Conservation (phyloP, 352 stramenopile species). For the Globisporangium spiculum region DNA sequence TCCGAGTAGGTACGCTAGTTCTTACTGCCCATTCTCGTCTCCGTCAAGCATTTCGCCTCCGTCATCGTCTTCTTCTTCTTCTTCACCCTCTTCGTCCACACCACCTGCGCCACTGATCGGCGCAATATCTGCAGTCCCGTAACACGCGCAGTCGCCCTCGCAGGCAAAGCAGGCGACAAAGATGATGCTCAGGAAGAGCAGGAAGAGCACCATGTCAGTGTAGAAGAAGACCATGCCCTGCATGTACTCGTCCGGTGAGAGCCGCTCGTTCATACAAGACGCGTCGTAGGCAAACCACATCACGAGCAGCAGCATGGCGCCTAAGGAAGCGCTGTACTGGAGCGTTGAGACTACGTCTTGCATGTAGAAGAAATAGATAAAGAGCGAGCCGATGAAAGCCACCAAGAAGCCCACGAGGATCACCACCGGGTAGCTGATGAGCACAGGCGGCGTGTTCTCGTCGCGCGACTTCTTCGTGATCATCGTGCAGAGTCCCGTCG, state of each 20-base stretch:
- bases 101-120: constrained; percentile 34
- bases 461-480: constrained; percentile 40
- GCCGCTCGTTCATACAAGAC: constrained; percentile 71
- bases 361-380: constrained; percentile 65
- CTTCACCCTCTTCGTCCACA: constrained; percentile 18
- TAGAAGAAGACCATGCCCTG: constrained; percentile 84
- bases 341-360: constrained; percentile 42
- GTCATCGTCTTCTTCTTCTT: constrained; percentile 22
- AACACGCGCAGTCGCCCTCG: constrained; percentile 72
- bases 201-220: constrained; percentile 79
- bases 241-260: constrained; percentile 81
- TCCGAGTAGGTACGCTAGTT: background rate
- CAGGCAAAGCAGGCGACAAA: constrained; percentile 76
- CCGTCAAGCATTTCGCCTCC: constrained; percentile 26
- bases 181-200: constrained; percentile 76
- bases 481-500: constrained; percentile 49
- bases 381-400: constrained; percentile 50
- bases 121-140: constrained; percentile 64
- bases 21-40: constrained; percentile 16
- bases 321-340: constrained; percentile 54
- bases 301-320: constrained; percentile 59
- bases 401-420: constrained; percentile 53
- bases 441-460: constrained; percentile 24
- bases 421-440: constrained; percentile 61
- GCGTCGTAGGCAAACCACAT: constrained; percentile 83